Conservation (phyloP, 163 green algal species). For the Coccomyxa subellipsoidea region DNA sequence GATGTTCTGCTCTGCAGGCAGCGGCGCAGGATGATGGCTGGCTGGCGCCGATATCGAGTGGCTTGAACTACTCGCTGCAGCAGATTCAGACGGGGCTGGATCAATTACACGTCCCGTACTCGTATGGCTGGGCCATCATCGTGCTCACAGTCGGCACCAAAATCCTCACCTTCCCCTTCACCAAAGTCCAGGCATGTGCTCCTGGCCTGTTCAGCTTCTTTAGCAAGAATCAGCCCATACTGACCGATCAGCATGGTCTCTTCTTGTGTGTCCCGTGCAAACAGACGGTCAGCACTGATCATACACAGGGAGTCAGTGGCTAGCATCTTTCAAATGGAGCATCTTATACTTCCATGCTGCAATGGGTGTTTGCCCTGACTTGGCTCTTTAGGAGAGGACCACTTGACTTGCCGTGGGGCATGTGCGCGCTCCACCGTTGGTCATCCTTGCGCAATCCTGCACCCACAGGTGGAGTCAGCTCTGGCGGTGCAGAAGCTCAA, state of each 20-base stretch:
- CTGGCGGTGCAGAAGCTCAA: constrained; percentile 86
- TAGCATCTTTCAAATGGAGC: too few relatives aligned
- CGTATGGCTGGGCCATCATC: constrained; percentile 90
- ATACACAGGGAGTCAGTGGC: too few relatives aligned
- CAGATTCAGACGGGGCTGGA: constrained; percentile 39
- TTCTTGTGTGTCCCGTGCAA: not conserved
- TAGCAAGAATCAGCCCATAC: not conserved
- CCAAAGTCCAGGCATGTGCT: constrained; percentile 80
- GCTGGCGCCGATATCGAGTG: constrained; percentile 64
- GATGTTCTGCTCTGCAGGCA: not conserved
- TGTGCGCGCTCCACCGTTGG: too few relatives aligned
- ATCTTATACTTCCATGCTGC: too few relatives aligned
- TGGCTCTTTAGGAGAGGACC: too few relatives aligned
- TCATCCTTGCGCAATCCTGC: too few relatives aligned
- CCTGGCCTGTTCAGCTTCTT: not conserved
- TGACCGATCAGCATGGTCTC: not conserved
- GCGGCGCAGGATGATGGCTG: constrained; percentile 49
- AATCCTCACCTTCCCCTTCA: constrained; percentile 78
- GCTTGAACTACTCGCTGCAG: constrained; percentile 52
- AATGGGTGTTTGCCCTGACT: too few relatives aligned
- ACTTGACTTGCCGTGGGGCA: too few relatives aligned
- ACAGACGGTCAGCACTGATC: too few relatives aligned
- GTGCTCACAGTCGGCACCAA: constrained; percentile 86
- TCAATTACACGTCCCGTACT: constrained; percentile 73
- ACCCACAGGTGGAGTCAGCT: constrained; percentile 88